Evolutionary conservation across 768 basidiomycete species (phyloP), one percentile per base, ranked within the genome.

Genomic region (Albatrellus ellisii): DNA sequence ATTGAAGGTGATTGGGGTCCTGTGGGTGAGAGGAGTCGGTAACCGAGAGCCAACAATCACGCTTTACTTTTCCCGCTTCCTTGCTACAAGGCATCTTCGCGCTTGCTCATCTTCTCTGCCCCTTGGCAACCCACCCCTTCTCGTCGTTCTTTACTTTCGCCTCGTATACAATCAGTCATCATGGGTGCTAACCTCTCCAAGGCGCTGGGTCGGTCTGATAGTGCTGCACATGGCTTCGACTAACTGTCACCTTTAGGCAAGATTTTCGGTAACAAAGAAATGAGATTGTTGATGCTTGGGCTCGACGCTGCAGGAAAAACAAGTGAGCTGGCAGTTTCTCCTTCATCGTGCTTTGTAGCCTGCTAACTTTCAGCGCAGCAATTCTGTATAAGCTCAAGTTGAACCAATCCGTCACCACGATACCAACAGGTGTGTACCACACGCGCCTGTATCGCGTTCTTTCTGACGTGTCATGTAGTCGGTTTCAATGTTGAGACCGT

Each of bases 401-500:
- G 61, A 95, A 97, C 65, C 92, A 98, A 65, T 91, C 88, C 38
- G 94, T 98, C 45, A 98, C 94, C 17, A 98, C 94, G 17, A 97
- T 98, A 57, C 94, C 94, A 46, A 98, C 94, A 45, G 89, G 89
- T 83, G 39, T 41, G 72, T 60, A 5, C 15, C 33, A 8, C 21
- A 17, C 22, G 9, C 15, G 20, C 17, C 4, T 28, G 1, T 17
- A 36, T 12, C 9, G 7, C n/a, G 22, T 7, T 18, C 4, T 38
- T 27, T 26, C 7, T 6, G 6, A 15, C 3, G 5, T 11, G 11
- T n/a, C 9, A 12, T 25, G 24, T 54, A 89, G 90, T 95, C 58
- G 94, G 94, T 18, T 98, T 98, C 75, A 98, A 98, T 56, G 94
- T 98, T 46, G 94, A 98, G 65, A 98, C 94, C 3, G 94, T 98